Evolutionary conservation across 257 asterid species (phyloP).

Genomic region (Perilla frutescens): DNA sequence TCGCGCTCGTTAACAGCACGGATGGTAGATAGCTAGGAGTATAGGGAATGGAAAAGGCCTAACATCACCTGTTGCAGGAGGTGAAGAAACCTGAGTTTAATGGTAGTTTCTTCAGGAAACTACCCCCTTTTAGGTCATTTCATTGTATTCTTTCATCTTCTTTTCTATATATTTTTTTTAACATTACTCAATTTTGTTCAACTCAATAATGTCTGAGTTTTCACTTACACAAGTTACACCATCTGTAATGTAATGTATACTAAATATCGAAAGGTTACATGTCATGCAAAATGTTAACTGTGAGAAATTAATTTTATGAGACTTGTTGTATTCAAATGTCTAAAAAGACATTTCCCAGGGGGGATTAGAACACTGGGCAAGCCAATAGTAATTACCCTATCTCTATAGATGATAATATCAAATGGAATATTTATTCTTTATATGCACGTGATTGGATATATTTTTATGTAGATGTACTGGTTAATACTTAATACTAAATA

Average conservation of each 20-base stretch:
- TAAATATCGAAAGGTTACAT: neutral
- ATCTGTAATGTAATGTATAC: neutral
- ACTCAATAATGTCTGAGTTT: neutral
- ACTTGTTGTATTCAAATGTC: neutral
- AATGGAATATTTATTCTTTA: too few species aligned
- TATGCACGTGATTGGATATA: too few species aligned
- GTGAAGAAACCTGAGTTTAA: neutral
- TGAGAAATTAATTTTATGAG: neutral
- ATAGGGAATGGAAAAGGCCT: neutral
- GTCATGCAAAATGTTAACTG: constrained; percentile 2
- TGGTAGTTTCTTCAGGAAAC: constrained; percentile 8
- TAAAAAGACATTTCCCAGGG: neutral
- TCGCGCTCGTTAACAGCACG: constrained; percentile 57
- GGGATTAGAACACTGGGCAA: too few species aligned
- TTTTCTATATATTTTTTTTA: neutral
- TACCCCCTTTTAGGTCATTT: neutral
- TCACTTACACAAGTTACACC: neutral
- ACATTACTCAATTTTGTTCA: constrained; percentile 29
- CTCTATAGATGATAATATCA: too few species aligned
- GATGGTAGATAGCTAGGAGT: constrained; percentile 46
- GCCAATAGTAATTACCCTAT: too few species aligned
- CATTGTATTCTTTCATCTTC: constrained; percentile 32
- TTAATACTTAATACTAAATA: too few species aligned
- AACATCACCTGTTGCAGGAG: neutral
- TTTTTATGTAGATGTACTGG: too few species aligned